Percentiles rank a stretch among this genome's conserved stretches.
Evolutionary conservation across 176 grass and related monocot species (phyloP).

Genomic region (Carex pumila): DNA sequence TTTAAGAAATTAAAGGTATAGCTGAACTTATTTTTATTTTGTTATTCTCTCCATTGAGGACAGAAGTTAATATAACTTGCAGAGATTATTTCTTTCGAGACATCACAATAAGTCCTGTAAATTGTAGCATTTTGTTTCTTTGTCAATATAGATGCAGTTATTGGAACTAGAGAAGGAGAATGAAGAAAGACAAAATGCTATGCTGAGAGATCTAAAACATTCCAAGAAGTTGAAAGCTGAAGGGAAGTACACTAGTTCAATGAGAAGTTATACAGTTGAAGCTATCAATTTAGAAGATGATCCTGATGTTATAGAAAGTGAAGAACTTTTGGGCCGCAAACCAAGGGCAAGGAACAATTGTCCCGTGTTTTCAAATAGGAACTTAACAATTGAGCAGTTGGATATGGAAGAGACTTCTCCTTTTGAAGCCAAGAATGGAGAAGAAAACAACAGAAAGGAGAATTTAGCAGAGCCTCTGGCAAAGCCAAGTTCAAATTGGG

Average conservation of each 20-base stretch:
- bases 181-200: slow-evolving; percentile 76
- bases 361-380: not conserved
- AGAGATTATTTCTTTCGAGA: not conserved
- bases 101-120: not conserved
- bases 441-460: not conserved
- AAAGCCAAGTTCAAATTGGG: slow-evolving; percentile 26
- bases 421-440: not conserved
- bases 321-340: slow-evolving; percentile 10
- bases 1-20: slow-evolving; percentile 66
- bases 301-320: not conserved
- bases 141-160: slow-evolving; percentile 40
- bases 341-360: not conserved
- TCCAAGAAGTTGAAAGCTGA: slow-evolving; percentile 68
- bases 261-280: not conserved
- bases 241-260: slow-evolving; percentile 18
- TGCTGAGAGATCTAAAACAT: slow-evolving; percentile 63
- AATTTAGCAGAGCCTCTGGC: slow-evolving; percentile 6
- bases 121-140: slow-evolving; percentile 8
- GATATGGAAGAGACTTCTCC: slow-evolving; percentile 5
- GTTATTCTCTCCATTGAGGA: not conserved
- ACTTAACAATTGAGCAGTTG: not conserved
- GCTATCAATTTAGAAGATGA: slow-evolving; percentile 20
- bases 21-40: not conserved
- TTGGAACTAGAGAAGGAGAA: slow-evolving; percentile 55
- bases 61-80: not conserved